Conservation (phyloP, 495 filamentous ascomycete species). For the Glutinoglossum americanum region DNA sequence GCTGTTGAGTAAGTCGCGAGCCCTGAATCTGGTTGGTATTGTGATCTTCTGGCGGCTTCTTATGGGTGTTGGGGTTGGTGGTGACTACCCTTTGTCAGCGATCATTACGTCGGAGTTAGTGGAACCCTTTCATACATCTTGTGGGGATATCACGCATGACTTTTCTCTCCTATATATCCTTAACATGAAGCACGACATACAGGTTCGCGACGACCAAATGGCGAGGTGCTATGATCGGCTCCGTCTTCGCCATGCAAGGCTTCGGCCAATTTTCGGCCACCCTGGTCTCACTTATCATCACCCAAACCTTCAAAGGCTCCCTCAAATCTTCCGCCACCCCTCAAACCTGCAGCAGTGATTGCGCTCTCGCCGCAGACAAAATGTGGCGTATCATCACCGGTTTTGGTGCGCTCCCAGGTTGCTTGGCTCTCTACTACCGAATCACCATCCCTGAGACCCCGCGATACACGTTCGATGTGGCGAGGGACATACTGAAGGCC, state of each 20-base stretch:
- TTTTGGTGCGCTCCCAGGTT: conserved; percentile 36
- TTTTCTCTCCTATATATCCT: no score
- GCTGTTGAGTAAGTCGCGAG: conserved; percentile 30
- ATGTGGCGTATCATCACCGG: conserved; percentile 41
- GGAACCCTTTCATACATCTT: no score
- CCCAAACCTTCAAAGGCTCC: conserved; percentile 6
- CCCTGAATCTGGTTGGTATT: conserved; percentile 48
- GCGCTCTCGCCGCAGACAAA: conserved; percentile 13
- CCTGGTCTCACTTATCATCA: conserved; percentile 25
- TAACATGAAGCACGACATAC: not conserved
- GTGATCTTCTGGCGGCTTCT: conserved; percentile 40
- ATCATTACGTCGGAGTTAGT: conserved; percentile 39
- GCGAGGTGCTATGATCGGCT: conserved; percentile 40
- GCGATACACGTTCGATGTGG: conserved; percentile 31
- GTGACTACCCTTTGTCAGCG: conserved; percentile 33
- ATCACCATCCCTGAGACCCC: conserved; percentile 41
- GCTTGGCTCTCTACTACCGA: conserved; percentile 35
- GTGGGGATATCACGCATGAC: no score
- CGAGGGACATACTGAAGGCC: conserved; percentile 15
- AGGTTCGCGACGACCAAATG: conserved; percentile 36
- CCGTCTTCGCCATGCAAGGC: conserved; percentile 45
- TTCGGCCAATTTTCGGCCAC: conserved; percentile 39
- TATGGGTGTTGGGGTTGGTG: conserved; percentile 25
- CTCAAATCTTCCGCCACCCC: not conserved
- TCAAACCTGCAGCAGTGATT: not conserved